phyloP scores from a whole-genome alignment of 2,329 filamentous ascomycete genomes.

The Aspergillus quadrilineatus region DNA sequence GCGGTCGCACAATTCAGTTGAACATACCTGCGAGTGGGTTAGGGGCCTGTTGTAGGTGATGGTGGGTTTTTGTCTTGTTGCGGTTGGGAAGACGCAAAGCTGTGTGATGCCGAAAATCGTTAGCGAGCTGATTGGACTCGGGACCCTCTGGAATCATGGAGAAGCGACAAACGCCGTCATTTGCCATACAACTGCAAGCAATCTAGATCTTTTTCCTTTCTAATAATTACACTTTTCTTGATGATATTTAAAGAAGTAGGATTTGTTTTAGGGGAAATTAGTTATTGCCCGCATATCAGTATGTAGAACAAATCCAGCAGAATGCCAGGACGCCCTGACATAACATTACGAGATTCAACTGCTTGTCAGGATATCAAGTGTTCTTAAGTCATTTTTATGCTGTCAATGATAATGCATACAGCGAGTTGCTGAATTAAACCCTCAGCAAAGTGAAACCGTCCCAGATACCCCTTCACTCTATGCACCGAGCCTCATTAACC shows the following conservation, averaged over 20 bases:
- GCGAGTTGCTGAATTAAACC: constrained; percentile 37
- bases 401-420: constrained; percentile 44
- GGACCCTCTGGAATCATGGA: constrained; percentile 31
- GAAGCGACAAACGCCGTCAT: constrained; percentile 27
- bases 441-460: constrained; percentile 40
- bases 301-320: constrained; percentile 15
- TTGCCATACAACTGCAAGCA: constrained; percentile 10
- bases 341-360: constrained; percentile 22
- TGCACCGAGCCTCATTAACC: constrained; percentile 42
- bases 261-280: constrained; percentile 3
- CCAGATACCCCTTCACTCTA: constrained; percentile 45
- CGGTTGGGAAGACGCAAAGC: constrained; percentile 37
- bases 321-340: constrained; percentile 17
- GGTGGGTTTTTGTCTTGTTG: constrained; percentile 39
- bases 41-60: constrained; percentile 36
- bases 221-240: not conserved
- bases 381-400: constrained; percentile 45
- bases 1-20: constrained; percentile 22
- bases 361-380: constrained; percentile 39
- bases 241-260: not conserved
- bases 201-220: not conserved
- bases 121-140: constrained; percentile 38
- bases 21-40: constrained; percentile 37
- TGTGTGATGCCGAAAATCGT: constrained; percentile 47
- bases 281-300: constrained; percentile 14